Base-by-base conservation (phyloP, 139 green algal genomes). In the Picochlorum sp. region DNA sequence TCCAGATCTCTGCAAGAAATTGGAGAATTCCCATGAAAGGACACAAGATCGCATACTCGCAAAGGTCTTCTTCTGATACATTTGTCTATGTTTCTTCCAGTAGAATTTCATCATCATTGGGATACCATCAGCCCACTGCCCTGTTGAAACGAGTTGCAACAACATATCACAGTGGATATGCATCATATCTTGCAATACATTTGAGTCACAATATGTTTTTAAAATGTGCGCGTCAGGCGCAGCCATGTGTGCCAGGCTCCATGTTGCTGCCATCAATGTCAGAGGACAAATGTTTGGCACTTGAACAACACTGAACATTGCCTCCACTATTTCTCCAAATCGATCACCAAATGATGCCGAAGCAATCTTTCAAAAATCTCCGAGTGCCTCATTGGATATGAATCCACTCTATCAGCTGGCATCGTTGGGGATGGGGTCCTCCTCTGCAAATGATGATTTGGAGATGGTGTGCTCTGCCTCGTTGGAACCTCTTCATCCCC, bases 71-170 rank as follows among this genome's bases (percentile, higher is more conserved):
- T 21, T 54, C 47, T 26, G n/a, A 54, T 20, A 21, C 47, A 54
- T 26, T 54, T 20, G 16, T 20, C 47, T 20, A 13, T 54, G 47
- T 54, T 54, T 54, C n/a, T 54, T 20, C 47, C 47, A 54, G 11
- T 54, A 54, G 47, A 54, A 54, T 26, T 54, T 21, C n/a, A 54
- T 26, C n/a, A 54, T 26, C 16, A 54, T 26, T 54, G 47, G 47
- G 16, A 54, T 21, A 26, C 18, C 47, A 54, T 54, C 47, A 54
- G 18, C n/a, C 47, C 47, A 54, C 2, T 20, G 47, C 4, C 47
- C 47, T 26, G 16, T 54, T 54, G 16, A 41, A 7, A 41, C 34
- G 8, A 41, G 7, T 41, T 41, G 34, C 34, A 41, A 41, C 34
- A 41, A 11, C 34, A 11, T 14, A 11, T 41, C 34, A 41, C 34